Percentiles rank a stretch among this genome's conserved stretches.
phyloP scores from a whole-genome alignment of 192 early-diverging fungal species.

The Lobulomyces angularis region DNA sequence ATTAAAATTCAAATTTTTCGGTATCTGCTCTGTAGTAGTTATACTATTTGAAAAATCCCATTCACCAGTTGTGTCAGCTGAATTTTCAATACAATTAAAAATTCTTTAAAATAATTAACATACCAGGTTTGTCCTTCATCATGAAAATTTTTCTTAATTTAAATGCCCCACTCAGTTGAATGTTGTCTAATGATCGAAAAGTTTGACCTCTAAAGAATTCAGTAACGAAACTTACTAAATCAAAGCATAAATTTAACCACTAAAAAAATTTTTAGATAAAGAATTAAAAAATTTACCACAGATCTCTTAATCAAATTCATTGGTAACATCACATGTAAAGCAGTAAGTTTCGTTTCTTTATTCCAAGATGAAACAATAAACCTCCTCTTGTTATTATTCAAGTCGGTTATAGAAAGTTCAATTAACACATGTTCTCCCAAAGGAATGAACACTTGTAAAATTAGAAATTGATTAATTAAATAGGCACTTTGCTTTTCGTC shows the following conservation, averaged over 20 bases:
- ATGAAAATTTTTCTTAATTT: conserved; percentile 31
- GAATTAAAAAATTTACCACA: neutral
- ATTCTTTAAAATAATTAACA: too few relatives aligned
- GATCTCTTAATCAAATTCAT: conserved; percentile 2
- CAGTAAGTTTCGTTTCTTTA: conserved; percentile 20
- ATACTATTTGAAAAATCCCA: too few relatives aligned
- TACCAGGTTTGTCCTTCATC: conserved; percentile 10
- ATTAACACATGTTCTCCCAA: conserved; percentile 14
- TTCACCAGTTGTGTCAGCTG: too few relatives aligned
- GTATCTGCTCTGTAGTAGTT: too few relatives aligned
- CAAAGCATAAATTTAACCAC: conserved; percentile 32
- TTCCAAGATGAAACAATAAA: conserved; percentile 28
- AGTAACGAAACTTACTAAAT: conserved; percentile 22
- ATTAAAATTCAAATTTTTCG: too few relatives aligned
- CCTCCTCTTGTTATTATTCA: conserved; percentile 20
- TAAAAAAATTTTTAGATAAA: conserved; percentile 11
- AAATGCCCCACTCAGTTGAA: conserved; percentile 17
- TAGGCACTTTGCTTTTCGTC: conserved; percentile 22
- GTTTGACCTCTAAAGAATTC: conserved; percentile 20
- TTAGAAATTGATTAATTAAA: conserved; percentile 24
- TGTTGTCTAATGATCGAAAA: conserved; percentile 19
- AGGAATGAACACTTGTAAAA: conserved; percentile 24
- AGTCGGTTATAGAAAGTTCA: conserved; percentile 21
- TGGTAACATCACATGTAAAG: conserved; percentile 24
- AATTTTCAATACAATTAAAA: too few relatives aligned